Conservation (phyloP, 371 early-diverging fungal genomes). For the Syncephalastrum racemosum region DNA sequence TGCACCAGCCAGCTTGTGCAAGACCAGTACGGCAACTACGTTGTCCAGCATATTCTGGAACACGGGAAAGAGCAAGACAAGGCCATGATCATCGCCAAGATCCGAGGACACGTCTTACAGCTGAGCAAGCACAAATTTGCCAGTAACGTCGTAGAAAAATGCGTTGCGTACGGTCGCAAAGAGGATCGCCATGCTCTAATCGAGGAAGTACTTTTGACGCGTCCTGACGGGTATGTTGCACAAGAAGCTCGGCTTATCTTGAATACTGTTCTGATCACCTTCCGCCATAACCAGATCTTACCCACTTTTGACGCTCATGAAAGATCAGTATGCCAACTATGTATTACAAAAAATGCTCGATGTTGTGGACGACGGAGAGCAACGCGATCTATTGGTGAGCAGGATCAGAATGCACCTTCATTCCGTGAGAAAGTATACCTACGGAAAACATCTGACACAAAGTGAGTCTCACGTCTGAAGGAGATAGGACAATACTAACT, state of each 20-base stretch:
- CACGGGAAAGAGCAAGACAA: slow-evolving; percentile 88
- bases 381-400: slow-evolving; percentile 79
- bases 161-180: slow-evolving; percentile 77
- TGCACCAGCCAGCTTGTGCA: slow-evolving; percentile 91
- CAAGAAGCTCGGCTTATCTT: neutral
- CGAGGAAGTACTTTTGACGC: slow-evolving; percentile 78
- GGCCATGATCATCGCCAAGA: slow-evolving; percentile 81
- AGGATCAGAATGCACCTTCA: slow-evolving; percentile 90
- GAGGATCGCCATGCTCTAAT: slow-evolving; percentile 78
- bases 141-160: slow-evolving; percentile 98
- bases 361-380: slow-evolving; percentile 82
- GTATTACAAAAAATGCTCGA: slow-evolving; percentile 99
- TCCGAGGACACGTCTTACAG: slow-evolving; percentile 87
- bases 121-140: slow-evolving; percentile 99
- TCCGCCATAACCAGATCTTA: slow-evolving; percentile 52
- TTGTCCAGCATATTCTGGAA: slow-evolving; percentile 99
- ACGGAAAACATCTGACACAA: slow-evolving; percentile 94
- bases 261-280: neutral
- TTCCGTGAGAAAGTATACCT: slow-evolving; percentile 92
- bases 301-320: slow-evolving; percentile 93
- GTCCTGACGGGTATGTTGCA: slow-evolving; percentile 64
- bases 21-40: slow-evolving; percentile 99
- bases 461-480: slow-evolving; percentile 40
- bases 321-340: slow-evolving; percentile 99
- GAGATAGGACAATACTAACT: slow-evolving; percentile 4